phyloP scores from a whole-genome alignment of 2,329 filamentous ascomycete genomes.

The Talaromyces pinophilus region DNA sequence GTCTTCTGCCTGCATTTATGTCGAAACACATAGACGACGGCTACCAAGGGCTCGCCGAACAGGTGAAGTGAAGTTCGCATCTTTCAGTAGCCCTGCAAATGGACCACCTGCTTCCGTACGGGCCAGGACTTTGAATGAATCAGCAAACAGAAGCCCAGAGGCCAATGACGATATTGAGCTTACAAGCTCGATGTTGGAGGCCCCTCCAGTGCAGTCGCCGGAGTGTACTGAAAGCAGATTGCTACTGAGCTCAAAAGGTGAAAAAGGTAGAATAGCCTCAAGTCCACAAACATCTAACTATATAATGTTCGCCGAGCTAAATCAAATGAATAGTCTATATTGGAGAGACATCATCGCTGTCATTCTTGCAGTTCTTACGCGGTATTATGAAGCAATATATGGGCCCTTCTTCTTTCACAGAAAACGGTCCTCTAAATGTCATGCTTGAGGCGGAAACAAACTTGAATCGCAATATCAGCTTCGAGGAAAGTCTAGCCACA shows the following conservation, averaged over 20 bases:
- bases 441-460: slow-evolving; percentile 55
- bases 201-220: slow-evolving; percentile 11
- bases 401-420: slow-evolving; percentile 57
- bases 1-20: slow-evolving; percentile 40
- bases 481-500: slow-evolving; percentile 37
- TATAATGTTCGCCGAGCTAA: slow-evolving; percentile 12
- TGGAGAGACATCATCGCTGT: slow-evolving; percentile 56
- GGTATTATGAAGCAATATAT: slow-evolving; percentile 55
- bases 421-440: slow-evolving; percentile 52
- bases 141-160: background rate
- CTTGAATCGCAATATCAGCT: slow-evolving; percentile 36
- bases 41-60: slow-evolving; percentile 24
- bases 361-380: slow-evolving; percentile 54
- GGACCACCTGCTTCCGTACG: background rate
- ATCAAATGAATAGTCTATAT: slow-evolving; percentile 20
- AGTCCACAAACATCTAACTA: background rate
- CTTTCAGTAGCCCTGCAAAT: slow-evolving; percentile 1
- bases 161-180: background rate
- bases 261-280: slow-evolving; percentile 16
- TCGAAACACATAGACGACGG: slow-evolving; percentile 30
- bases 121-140: background rate
- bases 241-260: slow-evolving; percentile 22
- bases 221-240: slow-evolving; percentile 21
- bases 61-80: slow-evolving; percentile 18
- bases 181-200: background rate